Evolutionary conservation across 2,329 filamentous ascomycete species (phyloP).

Genomic region (Talaromyces marneffei): DNA sequence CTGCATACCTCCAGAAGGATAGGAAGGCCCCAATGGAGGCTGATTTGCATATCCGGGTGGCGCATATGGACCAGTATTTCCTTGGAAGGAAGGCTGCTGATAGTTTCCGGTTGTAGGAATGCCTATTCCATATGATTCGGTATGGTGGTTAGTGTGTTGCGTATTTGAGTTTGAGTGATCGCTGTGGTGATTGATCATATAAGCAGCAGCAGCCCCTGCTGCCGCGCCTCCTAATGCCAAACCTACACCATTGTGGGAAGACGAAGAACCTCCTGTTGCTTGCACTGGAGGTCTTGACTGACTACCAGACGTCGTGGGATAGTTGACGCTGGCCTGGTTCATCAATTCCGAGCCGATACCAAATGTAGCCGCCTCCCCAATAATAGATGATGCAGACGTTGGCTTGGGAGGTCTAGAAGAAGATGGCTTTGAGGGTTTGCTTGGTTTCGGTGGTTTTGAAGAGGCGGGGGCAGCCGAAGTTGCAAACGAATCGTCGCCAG

Average conservation of each 20-base stretch:
- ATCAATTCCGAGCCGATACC: constrained; percentile 33
- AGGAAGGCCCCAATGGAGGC: constrained; percentile 1
- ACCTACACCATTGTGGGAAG: constrained; percentile 28
- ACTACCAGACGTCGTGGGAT: constrained; percentile 17
- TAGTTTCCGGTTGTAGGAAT: constrained; percentile 1
- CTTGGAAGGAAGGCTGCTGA: constrained; percentile 4
- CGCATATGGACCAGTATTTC: constrained; percentile 7
- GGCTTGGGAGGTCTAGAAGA: constrained; percentile 7
- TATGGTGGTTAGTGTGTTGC: constrained; percentile 7
- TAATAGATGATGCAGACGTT: constrained; percentile 8
- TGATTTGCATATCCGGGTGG: background rate
- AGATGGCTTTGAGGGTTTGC: constrained; percentile 27
- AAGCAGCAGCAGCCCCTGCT: constrained; percentile 38
- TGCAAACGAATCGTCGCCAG: constrained; percentile 17
- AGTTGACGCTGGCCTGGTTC: constrained; percentile 19
- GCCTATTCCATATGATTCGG: constrained; percentile 7
- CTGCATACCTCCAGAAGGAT: constrained; percentile 22
- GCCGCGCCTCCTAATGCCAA: constrained; percentile 35
- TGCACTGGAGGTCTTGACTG: constrained; percentile 19
- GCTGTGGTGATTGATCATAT: constrained; percentile 34
- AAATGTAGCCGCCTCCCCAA: constrained; percentile 35
- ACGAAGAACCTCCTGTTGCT: constrained; percentile 18
- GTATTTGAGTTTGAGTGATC: constrained; percentile 24
- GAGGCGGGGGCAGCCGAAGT: constrained; percentile 20
- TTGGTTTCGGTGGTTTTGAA: constrained; percentile 25